Evolutionary conservation across 2,329 filamentous ascomycete genomes (phyloP), one percentile per base, ranked within the genome.

Genomic region (Colletotrichum liriopes): DNA sequence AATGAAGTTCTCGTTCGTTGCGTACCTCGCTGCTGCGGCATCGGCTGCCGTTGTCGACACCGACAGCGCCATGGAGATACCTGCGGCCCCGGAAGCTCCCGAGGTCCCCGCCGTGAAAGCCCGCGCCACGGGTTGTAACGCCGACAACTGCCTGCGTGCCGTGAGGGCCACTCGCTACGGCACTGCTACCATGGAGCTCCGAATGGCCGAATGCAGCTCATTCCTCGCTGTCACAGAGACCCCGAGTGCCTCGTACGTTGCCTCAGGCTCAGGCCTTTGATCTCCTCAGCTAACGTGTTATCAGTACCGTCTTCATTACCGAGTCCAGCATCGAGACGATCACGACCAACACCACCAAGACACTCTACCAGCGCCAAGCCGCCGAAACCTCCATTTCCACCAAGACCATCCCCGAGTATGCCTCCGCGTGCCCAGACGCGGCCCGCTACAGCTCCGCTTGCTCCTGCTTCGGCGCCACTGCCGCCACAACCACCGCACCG

Each of bases 381-480:
- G 81, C 79, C 32, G 73, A 78, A 51, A 63, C 74, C n/a, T 77
- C 81, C 65, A 91, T 80, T 74, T 88, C 90, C 71, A 92, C 76
- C 76, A 90, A 79, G 74, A 82, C 87, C 88, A 91, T 91, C 35
- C 77, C 78, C 2, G 45, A 52, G 32, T 80, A 80, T 65, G 79
- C 79, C 7, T 73, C 74, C 2, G 61, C 74, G 14, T 80, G 79
- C 76, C 54, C 63, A 5, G 61, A 73, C 47, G 47, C 65, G 0
- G 73, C 64, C 26, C 55, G 54, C 9, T 80, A 78, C 73, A 67
- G 73, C 14, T 77, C 75, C 68, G 79, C 78, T 8, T 80, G 79
- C 73, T 76, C 75, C 0, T 80, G 79, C 74, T 76, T 74, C 37
- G 78, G 79, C 39, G 74, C 78, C 49, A 72, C 66, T 3, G 72